Evolutionary conservation across 108 stramenopile genomes (phyloP).

Genomic region (Fragilaria crotonensis): DNA sequence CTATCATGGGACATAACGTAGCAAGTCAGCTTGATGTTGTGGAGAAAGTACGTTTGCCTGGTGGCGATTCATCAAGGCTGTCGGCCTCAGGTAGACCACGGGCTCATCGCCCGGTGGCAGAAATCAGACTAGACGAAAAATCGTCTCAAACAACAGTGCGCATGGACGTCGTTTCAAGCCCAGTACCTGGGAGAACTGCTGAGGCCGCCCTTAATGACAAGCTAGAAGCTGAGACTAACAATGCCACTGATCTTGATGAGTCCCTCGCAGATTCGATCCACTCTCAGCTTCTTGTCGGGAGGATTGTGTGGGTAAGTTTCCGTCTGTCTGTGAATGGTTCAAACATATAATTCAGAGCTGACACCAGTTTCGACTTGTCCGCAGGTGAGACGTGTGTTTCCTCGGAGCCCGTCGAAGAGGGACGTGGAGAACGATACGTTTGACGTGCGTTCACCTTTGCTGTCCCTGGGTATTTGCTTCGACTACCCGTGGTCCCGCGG

Average conservation of each 20-base stretch:
- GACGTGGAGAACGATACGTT: constrained; percentile 7
- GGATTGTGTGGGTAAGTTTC: background rate
- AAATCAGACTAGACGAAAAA: too few relatives aligned
- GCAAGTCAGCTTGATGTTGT: background rate
- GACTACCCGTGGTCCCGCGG: constrained; percentile 3
- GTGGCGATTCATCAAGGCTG: background rate
- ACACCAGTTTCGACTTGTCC: background rate
- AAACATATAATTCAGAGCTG: background rate
- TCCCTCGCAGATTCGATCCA: too few relatives aligned
- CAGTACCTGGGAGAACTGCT: background rate
- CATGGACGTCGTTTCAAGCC: background rate
- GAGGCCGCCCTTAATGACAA: background rate
- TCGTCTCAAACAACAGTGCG: background rate
- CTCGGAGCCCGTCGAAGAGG: constrained; percentile 1
- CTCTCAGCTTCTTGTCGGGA: background rate
- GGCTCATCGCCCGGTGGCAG: too few relatives aligned
- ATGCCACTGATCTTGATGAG: background rate
- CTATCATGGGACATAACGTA: background rate
- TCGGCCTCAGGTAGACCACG: too few relatives aligned
- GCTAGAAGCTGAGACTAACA: background rate
- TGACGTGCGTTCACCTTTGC: constrained; percentile 9
- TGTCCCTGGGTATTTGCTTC: constrained; percentile 23
- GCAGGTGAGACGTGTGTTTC: constrained; percentile 8
- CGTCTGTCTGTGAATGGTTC: background rate
- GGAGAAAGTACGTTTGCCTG: background rate